Evolutionary conservation across 1,284 basidiomycete genomes (phyloP), one percentile per base, ranked within the genome.

Genomic region (Fomitopsis betulina): DNA sequence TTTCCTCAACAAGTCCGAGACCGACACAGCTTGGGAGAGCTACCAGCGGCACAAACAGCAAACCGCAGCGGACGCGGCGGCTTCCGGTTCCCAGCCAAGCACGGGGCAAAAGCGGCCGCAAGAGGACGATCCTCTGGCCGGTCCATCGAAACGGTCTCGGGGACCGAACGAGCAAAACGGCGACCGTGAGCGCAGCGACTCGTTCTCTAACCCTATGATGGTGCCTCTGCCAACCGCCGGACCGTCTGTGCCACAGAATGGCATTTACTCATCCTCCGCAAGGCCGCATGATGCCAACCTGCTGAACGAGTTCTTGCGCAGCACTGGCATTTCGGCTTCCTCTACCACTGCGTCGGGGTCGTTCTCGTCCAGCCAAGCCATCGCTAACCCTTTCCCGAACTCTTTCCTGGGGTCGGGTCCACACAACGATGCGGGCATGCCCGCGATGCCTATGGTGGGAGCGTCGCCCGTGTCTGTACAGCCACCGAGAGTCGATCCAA

Each of bases 11-110:
- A 86, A 86, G 65, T 85, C 89, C 2, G 93, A 96, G 73, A 94
- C 93, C 0, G 93, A 96, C 70, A 94, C 93, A 0, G 93, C 93
- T 30, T 93, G 89, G 80, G 93, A 95, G 68, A 89, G 91, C 51
- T 94, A 89, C 67, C 85, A 93, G 61, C 73, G 82, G 33, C 82
- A 89, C 62, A 91, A 87, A 58, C 70, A 74, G 19, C 61, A 62
- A 32, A 38, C 60, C 12, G 52, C 62, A 7, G 51, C 68, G 15
- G 67, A 62, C 5, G 57, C 66, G 25, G 60, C 67, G 7, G 60
- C 62, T 19, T 63, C 68, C 12, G 50, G 53, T 10, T 43, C 58
- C 13, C 30, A 33, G 15, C 17, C 58, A 25, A 33, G 9, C 19
- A 30, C 60, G 3, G 49, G 55, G 17, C 68, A 69, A 53, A 81